Evolutionary conservation across 768 basidiomycete genomes (phyloP), one percentile per base, ranked within the genome.

Genomic region (Psilocybe subaeruginosa): DNA sequence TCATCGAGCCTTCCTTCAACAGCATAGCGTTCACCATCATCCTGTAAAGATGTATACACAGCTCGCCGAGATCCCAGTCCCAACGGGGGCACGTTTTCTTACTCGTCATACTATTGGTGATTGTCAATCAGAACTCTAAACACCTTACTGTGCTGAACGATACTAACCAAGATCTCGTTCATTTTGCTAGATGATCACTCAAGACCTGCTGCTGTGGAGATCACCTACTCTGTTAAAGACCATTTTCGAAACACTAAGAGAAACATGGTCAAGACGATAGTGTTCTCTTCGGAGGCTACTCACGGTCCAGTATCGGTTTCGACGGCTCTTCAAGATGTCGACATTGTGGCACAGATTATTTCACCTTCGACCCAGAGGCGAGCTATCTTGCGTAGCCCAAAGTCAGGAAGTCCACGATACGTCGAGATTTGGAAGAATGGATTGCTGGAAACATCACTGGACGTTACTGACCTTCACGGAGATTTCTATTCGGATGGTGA

Each of bases 401-500:
- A 75, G 54, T 76, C 77, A 31, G 64, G 69, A 2, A 35, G 69
- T 0, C 72, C 72, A 2, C 76, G 86, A 35, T 82, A 77, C 55
- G 79, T 90, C 0, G 89, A 91, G 69, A 72, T 91, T 12, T 90
- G 88, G 86, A 66, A 71, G 0, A 77, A 75, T 0, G 74, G 78
- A 30, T 64, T 70, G 8, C 69, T 87, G 1, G 78, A 83, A 53
- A 76, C 73, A 0, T 81, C 79, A 0, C 66, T 82, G 31, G 85
- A 90, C 37, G 87, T 90, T 16, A 84, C 86, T 1, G 80, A 85
- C 29, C 66, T 67, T 3, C 88, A 90, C 60, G 84, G 81, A 0
- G 77, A 79, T 8, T 90, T 88, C 64, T 87, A 88, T 64, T 74
- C 81, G 3, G 88, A 91, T 64, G 87, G 89, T 87, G 61, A 59